Evolutionary conservation across 1,139 yeast genomes (phyloP), one percentile per base, ranked within the genome.

Genomic region (Lodderomyces margitis): DNA sequence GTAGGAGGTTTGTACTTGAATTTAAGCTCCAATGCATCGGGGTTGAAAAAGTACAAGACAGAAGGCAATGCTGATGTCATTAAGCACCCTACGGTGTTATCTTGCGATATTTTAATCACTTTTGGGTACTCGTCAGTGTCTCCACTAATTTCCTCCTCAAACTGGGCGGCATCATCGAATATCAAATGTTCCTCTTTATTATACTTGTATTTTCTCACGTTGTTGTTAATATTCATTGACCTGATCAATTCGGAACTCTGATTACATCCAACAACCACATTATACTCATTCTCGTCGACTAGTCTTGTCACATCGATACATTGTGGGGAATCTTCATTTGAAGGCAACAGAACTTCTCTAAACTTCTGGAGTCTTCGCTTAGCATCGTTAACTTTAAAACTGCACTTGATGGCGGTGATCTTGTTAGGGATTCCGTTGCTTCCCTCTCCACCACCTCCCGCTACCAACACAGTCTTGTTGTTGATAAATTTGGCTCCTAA

Each of bases 391-490:
- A 71, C 68, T 46, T 83, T 66, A 58, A 81, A 80, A 52, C 77
- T 75, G 43, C 85, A 68, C 43, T 77, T 68, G 37, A 83, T 63
- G 14, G 85, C 88, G n/a, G 89, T 81, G 52, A 91, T 70, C 59
- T 86, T 88, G 62, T 91, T 91, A 36, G 92, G 87, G 43, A 89
- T 80, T 35, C 96, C 97, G 56, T 87, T 73, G 55, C 78, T 83
- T 12, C 95, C 95, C 61, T 87, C 95, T 31, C 97, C 98, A 30
- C 97, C 97, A 36, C 98, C 98, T 34, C 98, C 98, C 5, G 89
- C 80, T 21, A 85, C 86, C 40, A 89, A 62, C 27, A 89, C 61
- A 3, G 83, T 76, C 50, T 73, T 68, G 51, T 81, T 75, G 52
- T 79, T 73, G 41, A 83, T 69, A 58, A 87, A 91, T 49, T 78